These are phyloP conservation scores for Penicillium crystallinum DNA, from an alignment of 495 filamentous ascomycete genomes.

Conservation along the genomic window DNA sequence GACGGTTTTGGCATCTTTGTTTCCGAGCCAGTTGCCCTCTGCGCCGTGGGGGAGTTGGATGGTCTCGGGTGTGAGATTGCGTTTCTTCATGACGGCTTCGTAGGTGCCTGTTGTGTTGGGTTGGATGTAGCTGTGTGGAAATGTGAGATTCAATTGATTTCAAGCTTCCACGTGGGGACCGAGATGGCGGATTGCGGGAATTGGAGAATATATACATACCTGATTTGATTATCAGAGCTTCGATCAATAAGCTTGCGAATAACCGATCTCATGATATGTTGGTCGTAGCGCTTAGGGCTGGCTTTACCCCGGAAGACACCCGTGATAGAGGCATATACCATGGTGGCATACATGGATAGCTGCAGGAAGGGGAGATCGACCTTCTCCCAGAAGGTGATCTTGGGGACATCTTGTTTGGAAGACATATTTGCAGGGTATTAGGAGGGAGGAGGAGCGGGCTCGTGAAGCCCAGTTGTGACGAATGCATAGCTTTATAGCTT, in stretches of 20 bases:
- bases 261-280: slow-evolving; percentile 31
- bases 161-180: neutral
- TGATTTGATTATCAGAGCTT: slow-evolving; percentile 24
- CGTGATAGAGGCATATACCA: slow-evolving; percentile 27
- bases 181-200: neutral
- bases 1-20: slow-evolving; percentile 49
- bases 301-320: slow-evolving; percentile 36
- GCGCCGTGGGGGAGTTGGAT: slow-evolving; percentile 46
- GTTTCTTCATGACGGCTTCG: slow-evolving; percentile 35
- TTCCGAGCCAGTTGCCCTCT: slow-evolving; percentile 56
- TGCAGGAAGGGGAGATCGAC: slow-evolving; percentile 21
- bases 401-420: slow-evolving; percentile 9
- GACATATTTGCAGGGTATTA: slow-evolving; percentile 9
- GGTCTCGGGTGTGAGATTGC: slow-evolving; percentile 42
- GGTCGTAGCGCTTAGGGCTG: slow-evolving; percentile 26
- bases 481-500: neutral
- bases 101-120: slow-evolving; percentile 42
- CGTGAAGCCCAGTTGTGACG: neutral
- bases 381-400: slow-evolving; percentile 37
- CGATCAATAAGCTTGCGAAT: slow-evolving; percentile 21
- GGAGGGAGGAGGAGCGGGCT: too few species aligned
- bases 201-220: slow-evolving; percentile 25
- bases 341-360: slow-evolving; percentile 15
- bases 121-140: slow-evolving; percentile 23
- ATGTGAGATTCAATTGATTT: slow-evolving; percentile 1